phyloP scores from a whole-genome alignment of 2,329 filamentous ascomycete species.

The Podosphaera fusca region DNA sequence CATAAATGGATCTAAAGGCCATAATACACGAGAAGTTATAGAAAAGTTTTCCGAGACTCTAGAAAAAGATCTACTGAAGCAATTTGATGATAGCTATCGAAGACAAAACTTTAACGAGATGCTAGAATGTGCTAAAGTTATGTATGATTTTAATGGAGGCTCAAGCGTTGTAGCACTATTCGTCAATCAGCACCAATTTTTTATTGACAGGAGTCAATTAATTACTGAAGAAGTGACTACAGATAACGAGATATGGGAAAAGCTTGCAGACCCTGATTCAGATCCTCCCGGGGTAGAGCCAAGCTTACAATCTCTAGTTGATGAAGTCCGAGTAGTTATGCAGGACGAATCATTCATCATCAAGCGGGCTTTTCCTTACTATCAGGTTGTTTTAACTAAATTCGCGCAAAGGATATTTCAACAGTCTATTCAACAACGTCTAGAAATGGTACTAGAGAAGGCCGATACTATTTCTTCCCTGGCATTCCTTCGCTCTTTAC shows the following conservation, averaged over 20 bases:
- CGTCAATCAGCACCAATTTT: slow-evolving; percentile 98
- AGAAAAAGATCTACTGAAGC: slow-evolving; percentile 83
- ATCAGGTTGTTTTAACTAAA: slow-evolving; percentile 77
- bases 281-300: slow-evolving; percentile 82
- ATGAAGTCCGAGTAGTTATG: slow-evolving; percentile 86
- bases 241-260: slow-evolving; percentile 54
- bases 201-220: slow-evolving; percentile 85
- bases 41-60: slow-evolving; percentile 93
- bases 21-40: slow-evolving; percentile 64
- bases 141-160: slow-evolving; percentile 90
- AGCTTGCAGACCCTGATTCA: slow-evolving; percentile 77
- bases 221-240: slow-evolving; percentile 42
- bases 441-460: slow-evolving; percentile 91
- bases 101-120: slow-evolving; percentile 93
- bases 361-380: slow-evolving; percentile 85
- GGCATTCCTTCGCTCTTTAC: slow-evolving; percentile 73
- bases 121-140: slow-evolving; percentile 84
- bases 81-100: slow-evolving; percentile 93
- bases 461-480: slow-evolving; percentile 77
- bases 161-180: slow-evolving; percentile 88
- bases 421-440: slow-evolving; percentile 85
- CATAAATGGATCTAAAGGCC: slow-evolving; percentile 21
- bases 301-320: slow-evolving; percentile 72
- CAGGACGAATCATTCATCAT: slow-evolving; percentile 96
- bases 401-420: slow-evolving; percentile 94